Conservation (phyloP, 495 filamentous ascomycete species). For the Lasiosphaeria hispida region DNA sequence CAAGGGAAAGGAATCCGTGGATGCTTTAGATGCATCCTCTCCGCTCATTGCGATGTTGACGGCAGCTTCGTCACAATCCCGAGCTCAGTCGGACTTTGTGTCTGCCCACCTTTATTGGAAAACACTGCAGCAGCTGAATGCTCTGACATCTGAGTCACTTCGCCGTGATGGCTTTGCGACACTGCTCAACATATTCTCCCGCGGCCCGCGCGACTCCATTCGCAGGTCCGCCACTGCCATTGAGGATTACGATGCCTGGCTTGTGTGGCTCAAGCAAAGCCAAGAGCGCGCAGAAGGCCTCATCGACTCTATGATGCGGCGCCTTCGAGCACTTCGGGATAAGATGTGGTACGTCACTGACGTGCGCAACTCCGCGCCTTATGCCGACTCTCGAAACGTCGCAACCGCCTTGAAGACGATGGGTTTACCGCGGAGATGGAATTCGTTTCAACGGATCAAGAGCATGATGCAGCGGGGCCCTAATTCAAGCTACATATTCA, state of each 20-base stretch:
- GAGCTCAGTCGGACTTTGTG: constrained; percentile 67
- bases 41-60: constrained; percentile 66
- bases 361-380: constrained; percentile 84
- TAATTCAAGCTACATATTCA: constrained; percentile 68
- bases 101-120: constrained; percentile 68
- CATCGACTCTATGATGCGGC: constrained; percentile 66
- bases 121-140: constrained; percentile 61
- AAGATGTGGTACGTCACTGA: constrained; percentile 99
- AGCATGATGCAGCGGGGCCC: constrained; percentile 56
- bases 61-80: constrained; percentile 63
- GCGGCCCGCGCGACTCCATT: constrained; percentile 65
- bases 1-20: constrained; percentile 34
- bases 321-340: constrained; percentile 68
- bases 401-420: constrained; percentile 89
- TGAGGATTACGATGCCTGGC: constrained; percentile 72
- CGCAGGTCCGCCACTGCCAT: constrained; percentile 63
- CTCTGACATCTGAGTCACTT: constrained; percentile 60
- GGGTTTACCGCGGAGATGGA: constrained; percentile 59
- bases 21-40: constrained; percentile 37
- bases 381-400: constrained; percentile 85
- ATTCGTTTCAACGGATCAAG: constrained; percentile 52
- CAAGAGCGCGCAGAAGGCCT: constrained; percentile 65
- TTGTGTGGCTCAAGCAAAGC: constrained; percentile 71
- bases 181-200: constrained; percentile 67
- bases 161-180: constrained; percentile 63